Evolutionary conservation across 73 alveolate genomes (phyloP), one percentile per base, ranked within the genome.

Genomic region (Vitrella brassicaformis): DNA sequence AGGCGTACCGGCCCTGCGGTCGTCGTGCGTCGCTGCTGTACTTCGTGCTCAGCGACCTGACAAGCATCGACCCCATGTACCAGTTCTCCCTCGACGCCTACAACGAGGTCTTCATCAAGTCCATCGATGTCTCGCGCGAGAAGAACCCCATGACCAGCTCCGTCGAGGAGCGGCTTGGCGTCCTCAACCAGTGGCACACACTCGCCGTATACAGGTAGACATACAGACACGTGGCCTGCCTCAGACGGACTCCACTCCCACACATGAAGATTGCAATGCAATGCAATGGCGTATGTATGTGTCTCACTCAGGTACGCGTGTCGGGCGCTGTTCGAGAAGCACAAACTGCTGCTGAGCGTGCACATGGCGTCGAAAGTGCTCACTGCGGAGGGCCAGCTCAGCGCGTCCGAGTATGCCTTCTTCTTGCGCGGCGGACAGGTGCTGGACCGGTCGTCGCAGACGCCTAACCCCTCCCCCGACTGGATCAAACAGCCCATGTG

Each of bases 311-410:
- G 90, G 81, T 89, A 92, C 71, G 97, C 98, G n/a, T 95, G 98
- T 82, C 89, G 97, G 74, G 98, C 98, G 22, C 89, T 97, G 71
- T 97, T 97, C 79, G 99, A 97, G 87, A 92, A 89, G 82, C 98
- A 97, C 81, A 97, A 97, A 86, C 93, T 97, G 66, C 88, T 97
- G 79, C 91, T 97, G 64, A 92, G 99, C 19, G 87, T 97, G 66
- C 95, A 94, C 84, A 90, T 97, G 90, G 90, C 98, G 70, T 98
- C 96, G 27, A 91, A 91, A 74, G 91, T 96, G 84, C 85, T 83
- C 39, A 91, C 84, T 83, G 89, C 94, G 28, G 89, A 88, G 31
- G 92, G 96, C 80, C 85, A 80, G 47, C 91, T 94, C 47, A 93
- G 92, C 70, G 87, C 87, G 72, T 94, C 91, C 45, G 98, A 94